A percentile compares a stretch with the other conserved stretches of the same genome.
Conservation (phyloP, 768 basidiomycete genomes). For the Calocybe cyanea region DNA sequence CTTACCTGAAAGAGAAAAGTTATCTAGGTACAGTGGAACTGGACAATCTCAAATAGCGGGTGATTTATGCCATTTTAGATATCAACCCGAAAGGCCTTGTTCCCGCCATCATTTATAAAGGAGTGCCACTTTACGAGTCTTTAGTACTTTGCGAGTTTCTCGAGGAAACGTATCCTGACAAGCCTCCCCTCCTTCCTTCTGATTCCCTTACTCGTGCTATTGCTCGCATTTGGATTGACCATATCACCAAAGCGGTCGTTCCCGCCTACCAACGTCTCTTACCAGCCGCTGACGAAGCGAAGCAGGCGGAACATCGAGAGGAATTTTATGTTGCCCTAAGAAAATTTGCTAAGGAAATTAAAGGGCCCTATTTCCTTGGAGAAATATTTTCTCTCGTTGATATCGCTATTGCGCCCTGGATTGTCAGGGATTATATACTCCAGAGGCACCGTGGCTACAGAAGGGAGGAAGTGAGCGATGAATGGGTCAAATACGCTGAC, state of each 20-base stretch:
- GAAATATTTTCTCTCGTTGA: constrained; percentile 52
- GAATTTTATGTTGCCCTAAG: constrained; percentile 26
- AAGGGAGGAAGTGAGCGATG: constrained; percentile 35
- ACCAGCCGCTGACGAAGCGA: constrained; percentile 29
- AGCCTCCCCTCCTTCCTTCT: constrained; percentile 46
- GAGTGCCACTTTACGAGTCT: constrained; percentile 61
- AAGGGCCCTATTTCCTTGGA: constrained; percentile 56
- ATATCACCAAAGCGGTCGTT: constrained; percentile 47
- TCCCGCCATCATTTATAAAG: constrained; percentile 48
- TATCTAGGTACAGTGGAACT: constrained; percentile 39
- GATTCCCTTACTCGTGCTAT: constrained; percentile 50
- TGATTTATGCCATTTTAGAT: constrained; percentile 23
- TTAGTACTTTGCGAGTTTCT: constrained; percentile 63
- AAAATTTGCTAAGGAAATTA: constrained; percentile 28
- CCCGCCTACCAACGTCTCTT: constrained; percentile 50
- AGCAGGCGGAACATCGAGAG: constrained; percentile 23
- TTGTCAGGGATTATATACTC: constrained; percentile 41
- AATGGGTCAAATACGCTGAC: constrained; percentile 44
- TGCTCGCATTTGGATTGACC: constrained; percentile 56
- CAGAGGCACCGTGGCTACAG: constrained; percentile 46
- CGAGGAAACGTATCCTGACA: constrained; percentile 51
- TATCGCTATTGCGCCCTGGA: constrained; percentile 54
- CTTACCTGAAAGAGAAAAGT: constrained; percentile 63
- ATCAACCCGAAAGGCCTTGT: constrained; percentile 73
- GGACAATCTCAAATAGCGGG: too few species aligned